Base-by-base conservation (phyloP, 2,329 filamentous ascomycete species). In the Pyrenochaeta sp. region DNA sequence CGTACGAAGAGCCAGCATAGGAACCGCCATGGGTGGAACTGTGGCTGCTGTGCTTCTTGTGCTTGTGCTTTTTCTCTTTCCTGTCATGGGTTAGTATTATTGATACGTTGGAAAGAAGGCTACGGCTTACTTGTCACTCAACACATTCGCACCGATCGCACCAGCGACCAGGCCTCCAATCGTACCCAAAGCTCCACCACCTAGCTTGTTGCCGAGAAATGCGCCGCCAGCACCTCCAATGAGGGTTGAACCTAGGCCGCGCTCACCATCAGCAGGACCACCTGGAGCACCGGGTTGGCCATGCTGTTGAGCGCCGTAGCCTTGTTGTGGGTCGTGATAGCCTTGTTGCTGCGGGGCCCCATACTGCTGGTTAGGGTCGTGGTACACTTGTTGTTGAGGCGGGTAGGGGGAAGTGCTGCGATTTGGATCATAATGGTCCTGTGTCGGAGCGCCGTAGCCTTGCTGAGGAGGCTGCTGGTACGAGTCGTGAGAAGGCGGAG, bases 241-340 rank as follows among this genome's bases (percentile, higher is more conserved):
- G 27, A 87, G 67, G 2, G 84, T 82, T 1, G 85, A 83, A 3
- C 84, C 84, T 19, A 88, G 79, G 34, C 85, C 85, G 47, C 84
- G 83, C n/a, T 87, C 85, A 62, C 83, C 85, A 40, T 76, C 78
- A 37, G 65, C 72, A 45, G 73, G 66, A 24, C 71, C 73, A 6
- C 71, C 74, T 32, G 73, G 73, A 2, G 59, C 64, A 30, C 67
- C 68, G 22, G 64, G 63, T 56, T 78, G 75, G 39, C 85, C 83
- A 67, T 81, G 81, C 59, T 72, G 67, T 13, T 50, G 62, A 32
- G 66, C 65, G 19, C 68, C 67, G 52, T 75, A 72, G 13, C 67
- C 68, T 34, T 69, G 65, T 27, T 66, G 61, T 13, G 42, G 36
- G 22, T 60, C 54, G 2, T 60, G 52, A 19, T 59, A 44, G 13